These are phyloP conservation scores for Kitagawia praeruptora DNA, from an alignment of 129 eudicot genomes.

Conservation along the genomic window DNA sequence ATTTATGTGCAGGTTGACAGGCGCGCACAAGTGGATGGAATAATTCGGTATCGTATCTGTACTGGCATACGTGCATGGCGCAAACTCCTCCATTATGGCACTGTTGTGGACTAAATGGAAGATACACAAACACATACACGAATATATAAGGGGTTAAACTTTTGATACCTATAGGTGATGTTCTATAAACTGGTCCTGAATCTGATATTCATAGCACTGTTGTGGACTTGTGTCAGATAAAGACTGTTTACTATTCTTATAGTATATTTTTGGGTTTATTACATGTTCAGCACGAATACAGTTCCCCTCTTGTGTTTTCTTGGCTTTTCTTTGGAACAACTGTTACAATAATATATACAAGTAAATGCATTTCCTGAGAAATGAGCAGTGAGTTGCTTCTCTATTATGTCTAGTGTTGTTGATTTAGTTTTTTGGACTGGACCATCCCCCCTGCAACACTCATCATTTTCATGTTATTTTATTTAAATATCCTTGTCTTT, in stretches of 20 bases:
- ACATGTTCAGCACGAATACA: conserved; percentile 12
- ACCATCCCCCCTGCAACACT: conserved; percentile 24
- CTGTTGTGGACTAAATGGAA: too few relatives aligned
- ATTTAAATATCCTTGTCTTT: not conserved
- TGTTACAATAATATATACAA: not conserved
- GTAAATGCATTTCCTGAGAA: conserved; percentile 17
- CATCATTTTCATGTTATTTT: conserved; percentile 31
- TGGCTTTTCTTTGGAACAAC: conserved; percentile 43
- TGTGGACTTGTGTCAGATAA: conserved; percentile 12
- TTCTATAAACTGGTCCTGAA: conserved; percentile 1
- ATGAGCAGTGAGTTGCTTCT: conserved; percentile 19
- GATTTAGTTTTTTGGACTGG: conserved; percentile 6
- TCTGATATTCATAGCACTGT: not conserved
- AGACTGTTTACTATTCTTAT: conserved; percentile 18
- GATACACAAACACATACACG: not conserved
- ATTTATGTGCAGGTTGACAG: conserved; percentile 64
- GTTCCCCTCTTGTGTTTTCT: conserved; percentile 40
- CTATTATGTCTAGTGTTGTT: conserved; percentile 7
- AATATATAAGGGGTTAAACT: not conserved
- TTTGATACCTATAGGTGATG: not conserved
- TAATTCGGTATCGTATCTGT: conserved; percentile 56
- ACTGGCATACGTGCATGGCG: conserved; percentile 96
- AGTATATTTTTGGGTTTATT: conserved; percentile 23
- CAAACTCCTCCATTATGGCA: conserved; percentile 80
- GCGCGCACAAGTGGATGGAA: conserved; percentile 66